Conservation (phyloP, 2,329 filamentous ascomycete genomes). For the Neurospora sp. region DNA sequence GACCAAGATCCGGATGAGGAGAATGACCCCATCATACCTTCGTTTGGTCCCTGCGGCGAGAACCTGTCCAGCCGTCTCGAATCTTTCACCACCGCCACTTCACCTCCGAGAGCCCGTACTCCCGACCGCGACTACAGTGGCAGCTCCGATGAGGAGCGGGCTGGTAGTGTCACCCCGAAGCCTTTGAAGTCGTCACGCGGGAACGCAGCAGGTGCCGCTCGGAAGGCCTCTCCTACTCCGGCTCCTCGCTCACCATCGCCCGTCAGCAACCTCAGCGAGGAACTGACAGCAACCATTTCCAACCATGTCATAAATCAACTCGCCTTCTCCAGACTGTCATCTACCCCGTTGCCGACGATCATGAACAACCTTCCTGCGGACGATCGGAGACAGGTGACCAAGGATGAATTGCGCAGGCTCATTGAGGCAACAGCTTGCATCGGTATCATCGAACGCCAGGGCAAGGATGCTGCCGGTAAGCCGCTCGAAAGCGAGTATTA, state of each 20-base stretch:
- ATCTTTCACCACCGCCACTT: slow-evolving; percentile 52
- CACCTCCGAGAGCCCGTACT: slow-evolving; percentile 14
- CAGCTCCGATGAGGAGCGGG: not conserved
- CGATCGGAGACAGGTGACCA: slow-evolving; percentile 49
- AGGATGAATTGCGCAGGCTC: slow-evolving; percentile 56
- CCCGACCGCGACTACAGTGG: slow-evolving; percentile 6
- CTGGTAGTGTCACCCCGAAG: slow-evolving; percentile 3
- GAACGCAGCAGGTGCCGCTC: slow-evolving; percentile 3
- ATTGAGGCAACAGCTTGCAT: slow-evolving; percentile 70
- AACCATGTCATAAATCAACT: slow-evolving; percentile 95
- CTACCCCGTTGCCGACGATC: slow-evolving; percentile 82
- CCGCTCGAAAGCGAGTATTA: slow-evolving; percentile 93
- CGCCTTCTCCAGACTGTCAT: slow-evolving; percentile 86
- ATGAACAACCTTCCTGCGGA: slow-evolving; percentile 72
- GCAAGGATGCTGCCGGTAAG: slow-evolving; percentile 94
- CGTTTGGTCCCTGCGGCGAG: slow-evolving; percentile 82
- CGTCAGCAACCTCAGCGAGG: slow-evolving; percentile 20
- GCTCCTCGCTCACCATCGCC: slow-evolving; percentile 21
- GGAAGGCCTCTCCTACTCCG: slow-evolving; percentile 8
- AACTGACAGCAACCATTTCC: slow-evolving; percentile 42
- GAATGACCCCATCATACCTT: slow-evolving; percentile 87
- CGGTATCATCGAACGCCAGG: slow-evolving; percentile 79
- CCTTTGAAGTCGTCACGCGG: not conserved
- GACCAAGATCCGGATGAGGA: slow-evolving; percentile 68
- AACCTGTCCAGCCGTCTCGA: slow-evolving; percentile 77